phyloP scores from a whole-genome alignment of 2,329 filamentous ascomycete genomes.

The Curvularia verruculosa region DNA sequence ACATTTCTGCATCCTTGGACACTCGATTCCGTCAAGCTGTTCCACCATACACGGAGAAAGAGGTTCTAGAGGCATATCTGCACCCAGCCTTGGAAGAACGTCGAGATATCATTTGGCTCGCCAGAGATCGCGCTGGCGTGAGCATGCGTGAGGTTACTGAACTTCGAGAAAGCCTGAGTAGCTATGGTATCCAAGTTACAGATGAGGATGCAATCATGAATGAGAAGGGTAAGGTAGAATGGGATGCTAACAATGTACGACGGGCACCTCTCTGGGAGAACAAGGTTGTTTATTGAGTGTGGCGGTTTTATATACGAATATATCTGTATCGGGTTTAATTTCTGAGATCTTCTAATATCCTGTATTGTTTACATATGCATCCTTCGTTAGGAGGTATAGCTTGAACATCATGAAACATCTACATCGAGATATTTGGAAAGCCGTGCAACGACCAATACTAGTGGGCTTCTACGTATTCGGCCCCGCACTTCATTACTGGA shows the following conservation, averaged over 20 bases:
- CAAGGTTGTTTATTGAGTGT: slow-evolving; percentile 4
- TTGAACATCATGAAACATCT: neutral
- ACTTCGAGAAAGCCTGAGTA: slow-evolving; percentile 40
- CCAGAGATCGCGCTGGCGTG: slow-evolving; percentile 50
- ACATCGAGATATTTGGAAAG: neutral
- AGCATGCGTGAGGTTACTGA: slow-evolving; percentile 51
- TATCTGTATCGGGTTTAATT: neutral
- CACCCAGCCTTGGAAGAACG: slow-evolving; percentile 20
- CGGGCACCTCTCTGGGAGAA: slow-evolving; percentile 12
- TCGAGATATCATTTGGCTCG: slow-evolving; percentile 20
- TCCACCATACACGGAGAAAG: slow-evolving; percentile 16
- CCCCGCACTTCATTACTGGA: neutral
- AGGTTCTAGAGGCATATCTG: slow-evolving; percentile 22
- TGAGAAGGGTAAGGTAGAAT: slow-evolving; percentile 53
- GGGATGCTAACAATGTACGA: slow-evolving; percentile 31
- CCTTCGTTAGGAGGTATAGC: neutral
- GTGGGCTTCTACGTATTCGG: neutral
- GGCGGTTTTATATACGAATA: neutral
- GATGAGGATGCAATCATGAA: slow-evolving; percentile 54
- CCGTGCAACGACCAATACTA: neutral
- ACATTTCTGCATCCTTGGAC: slow-evolving; percentile 17
- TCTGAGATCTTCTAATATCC: neutral
- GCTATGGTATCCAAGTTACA: slow-evolving; percentile 48
- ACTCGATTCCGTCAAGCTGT: slow-evolving; percentile 16
- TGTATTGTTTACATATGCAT: neutral